Conservation (phyloP, 805 yeast genomes). For the Yarrowia sp. region DNA sequence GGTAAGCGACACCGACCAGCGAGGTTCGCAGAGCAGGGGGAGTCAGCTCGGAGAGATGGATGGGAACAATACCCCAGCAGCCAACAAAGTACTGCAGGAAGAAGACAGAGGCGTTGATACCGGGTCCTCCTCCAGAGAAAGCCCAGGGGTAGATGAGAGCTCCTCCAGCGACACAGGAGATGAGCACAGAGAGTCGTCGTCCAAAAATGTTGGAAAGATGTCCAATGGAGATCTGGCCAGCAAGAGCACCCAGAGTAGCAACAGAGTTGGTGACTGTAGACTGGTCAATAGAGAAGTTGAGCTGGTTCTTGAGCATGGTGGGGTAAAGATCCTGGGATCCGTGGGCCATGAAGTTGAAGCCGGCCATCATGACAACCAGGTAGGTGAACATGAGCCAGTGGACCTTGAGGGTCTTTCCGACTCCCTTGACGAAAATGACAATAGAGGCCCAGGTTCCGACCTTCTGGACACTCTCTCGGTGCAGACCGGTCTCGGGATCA, state of each 20-base stretch:
- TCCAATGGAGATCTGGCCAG: slow-evolving; percentile 68
- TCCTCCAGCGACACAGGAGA: slow-evolving; percentile 61
- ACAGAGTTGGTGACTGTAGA: slow-evolving; percentile 67
- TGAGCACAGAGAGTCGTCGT: slow-evolving; percentile 62
- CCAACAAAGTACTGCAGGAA: slow-evolving; percentile 73
- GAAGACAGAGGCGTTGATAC: slow-evolving; percentile 66
- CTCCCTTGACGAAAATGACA: slow-evolving; percentile 6
- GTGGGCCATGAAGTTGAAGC: slow-evolving; percentile 73
- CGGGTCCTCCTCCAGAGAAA: slow-evolving; percentile 54
- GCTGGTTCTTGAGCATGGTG: slow-evolving; percentile 63
- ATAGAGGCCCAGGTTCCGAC: slow-evolving; percentile 40
- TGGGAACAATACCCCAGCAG: slow-evolving; percentile 76
- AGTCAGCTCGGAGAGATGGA: slow-evolving; percentile 69
- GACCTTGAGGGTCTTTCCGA: slow-evolving; percentile 48
- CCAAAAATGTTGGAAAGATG: slow-evolving; percentile 66
- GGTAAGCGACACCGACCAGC: slow-evolving; percentile 68
- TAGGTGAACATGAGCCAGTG: slow-evolving; percentile 69
- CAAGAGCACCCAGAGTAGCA: slow-evolving; percentile 70
- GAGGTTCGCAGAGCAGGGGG: slow-evolving; percentile 69
- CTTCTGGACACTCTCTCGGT: neutral
- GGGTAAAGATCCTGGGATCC: slow-evolving; percentile 79
- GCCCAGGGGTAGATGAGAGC: slow-evolving; percentile 71
- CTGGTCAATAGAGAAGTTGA: slow-evolving; percentile 55
- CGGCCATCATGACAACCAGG: slow-evolving; percentile 66
- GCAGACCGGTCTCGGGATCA: slow-evolving; percentile 39